Percentiles rank a stretch among this genome's conserved stretches.
Evolutionary conservation across 305 asterid species (phyloP).

Genomic region (Fraxinus latifolia): DNA sequence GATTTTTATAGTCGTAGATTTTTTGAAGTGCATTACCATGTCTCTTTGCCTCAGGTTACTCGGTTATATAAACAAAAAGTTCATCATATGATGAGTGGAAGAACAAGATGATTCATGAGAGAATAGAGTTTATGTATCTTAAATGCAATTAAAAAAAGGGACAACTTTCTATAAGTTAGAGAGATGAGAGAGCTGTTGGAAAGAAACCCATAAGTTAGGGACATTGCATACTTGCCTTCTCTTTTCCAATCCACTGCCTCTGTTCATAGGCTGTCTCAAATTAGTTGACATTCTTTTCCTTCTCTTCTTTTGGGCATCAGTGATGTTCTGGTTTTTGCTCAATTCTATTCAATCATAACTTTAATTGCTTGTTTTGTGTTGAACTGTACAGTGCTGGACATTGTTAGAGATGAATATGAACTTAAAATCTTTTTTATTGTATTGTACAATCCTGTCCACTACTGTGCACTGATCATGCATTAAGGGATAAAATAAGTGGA

Average conservation of each 20-base stretch:
- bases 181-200: neutral
- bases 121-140: neutral
- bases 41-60: neutral
- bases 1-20: neutral
- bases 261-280: neutral
- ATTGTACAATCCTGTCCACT: neutral
- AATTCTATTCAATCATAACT: neutral
- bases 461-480: neutral
- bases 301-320: neutral
- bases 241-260: neutral
- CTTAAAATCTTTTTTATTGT: neutral
- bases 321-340: neutral
- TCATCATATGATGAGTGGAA: neutral
- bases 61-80: neutral
- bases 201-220: neutral
- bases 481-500: neutral
- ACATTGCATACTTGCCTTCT: neutral
- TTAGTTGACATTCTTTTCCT: neutral
- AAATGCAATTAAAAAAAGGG: neutral
- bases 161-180: neutral
- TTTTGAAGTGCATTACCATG: neutral
- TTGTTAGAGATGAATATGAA: neutral
- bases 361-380: neutral
- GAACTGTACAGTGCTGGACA: neutral
- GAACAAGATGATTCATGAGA: neutral